Evolutionary conservation across 805 yeast genomes (phyloP), one percentile per base, ranked within the genome.

Genomic region (Nakazawaea ernobii): DNA sequence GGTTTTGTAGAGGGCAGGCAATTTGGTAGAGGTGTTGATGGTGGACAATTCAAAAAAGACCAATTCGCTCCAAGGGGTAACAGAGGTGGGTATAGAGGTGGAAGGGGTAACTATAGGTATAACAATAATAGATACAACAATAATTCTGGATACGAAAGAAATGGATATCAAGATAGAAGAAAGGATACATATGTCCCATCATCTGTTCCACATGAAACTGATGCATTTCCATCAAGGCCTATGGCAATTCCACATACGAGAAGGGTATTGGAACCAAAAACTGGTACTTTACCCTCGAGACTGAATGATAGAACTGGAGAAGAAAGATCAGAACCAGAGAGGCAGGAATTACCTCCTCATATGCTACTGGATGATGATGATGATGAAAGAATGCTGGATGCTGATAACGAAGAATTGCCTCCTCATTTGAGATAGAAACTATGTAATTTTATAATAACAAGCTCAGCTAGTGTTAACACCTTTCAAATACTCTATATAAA

Each of bases 1-100:
- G 99, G 99, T 0, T 94, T 92, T 62, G 80, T 77, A 52, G 97
- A 92, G 56, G 99, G 99, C 1, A 74, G 99, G 54, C 98, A 94
- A 61, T 94, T 82, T 60, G 99, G 99, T 17, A 76, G 99, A 58
- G 98, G 98, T 40, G 74, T 77, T 13, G 82, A 79, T 52, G 99
- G 99, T 49, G 98, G 97, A 2, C 99, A 94, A 62, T 53, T 45
- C 36, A 50, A 39, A 14, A 45, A 46, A 10, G 49, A 49, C 8
- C 37, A 35, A 13, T 40, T 42, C 15, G 40, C 43, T 24, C 41
- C 53, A 26, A 37, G 54, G 13, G 50, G 54, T 11, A 47, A 43
- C 27, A 36, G 52, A 17, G 51, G 48, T 39, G 45, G 50, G 1
- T 52, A 54, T 52, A 66, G 77, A 58, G 73, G 72, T 20, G 11